Conservation (phyloP, 768 basidiomycete genomes). For the Auricularia sp. region DNA sequence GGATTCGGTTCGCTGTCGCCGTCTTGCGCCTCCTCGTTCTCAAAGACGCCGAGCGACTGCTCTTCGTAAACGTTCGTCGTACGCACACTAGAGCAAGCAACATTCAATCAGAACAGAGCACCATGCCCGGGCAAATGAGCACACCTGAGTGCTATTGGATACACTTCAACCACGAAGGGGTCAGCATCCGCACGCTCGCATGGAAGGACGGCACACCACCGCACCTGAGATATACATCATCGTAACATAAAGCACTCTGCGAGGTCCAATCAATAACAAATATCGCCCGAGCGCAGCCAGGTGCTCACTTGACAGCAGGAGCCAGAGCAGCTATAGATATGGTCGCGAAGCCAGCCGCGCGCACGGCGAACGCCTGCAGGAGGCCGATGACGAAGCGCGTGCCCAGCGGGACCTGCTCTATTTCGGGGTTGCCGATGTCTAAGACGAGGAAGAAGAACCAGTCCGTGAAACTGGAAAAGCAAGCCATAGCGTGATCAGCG, state of each 20-base stretch:
- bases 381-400: conserved; percentile 63
- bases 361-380: conserved; percentile 70
- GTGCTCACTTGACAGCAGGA: conserved; percentile 74
- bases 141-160: conserved; percentile 74
- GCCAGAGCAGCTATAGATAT: conserved; percentile 65
- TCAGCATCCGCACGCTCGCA: conserved; percentile 3
- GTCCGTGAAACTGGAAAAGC: conserved; percentile 50
- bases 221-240: conserved; percentile 95
- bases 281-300: not conserved
- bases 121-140: conserved; percentile 7
- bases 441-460: conserved; percentile 86
- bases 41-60: conserved; percentile 73
- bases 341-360: conserved; percentile 80
- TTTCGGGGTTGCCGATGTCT: conserved; percentile 68
- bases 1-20: conserved; percentile 37
- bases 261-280: not conserved
- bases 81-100: conserved; percentile 50
- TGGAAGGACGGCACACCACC: conserved; percentile 22
- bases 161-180: conserved; percentile 21
- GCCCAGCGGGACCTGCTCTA: conserved; percentile 59
- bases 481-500: not conserved
- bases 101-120: not conserved
- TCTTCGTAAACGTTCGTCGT: conserved; percentile 91
- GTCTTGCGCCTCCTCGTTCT: conserved; percentile 37
- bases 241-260: conserved; percentile 72